Conservation (phyloP, 192 early-diverging fungal species). For the Cladochytrium replicatum region DNA sequence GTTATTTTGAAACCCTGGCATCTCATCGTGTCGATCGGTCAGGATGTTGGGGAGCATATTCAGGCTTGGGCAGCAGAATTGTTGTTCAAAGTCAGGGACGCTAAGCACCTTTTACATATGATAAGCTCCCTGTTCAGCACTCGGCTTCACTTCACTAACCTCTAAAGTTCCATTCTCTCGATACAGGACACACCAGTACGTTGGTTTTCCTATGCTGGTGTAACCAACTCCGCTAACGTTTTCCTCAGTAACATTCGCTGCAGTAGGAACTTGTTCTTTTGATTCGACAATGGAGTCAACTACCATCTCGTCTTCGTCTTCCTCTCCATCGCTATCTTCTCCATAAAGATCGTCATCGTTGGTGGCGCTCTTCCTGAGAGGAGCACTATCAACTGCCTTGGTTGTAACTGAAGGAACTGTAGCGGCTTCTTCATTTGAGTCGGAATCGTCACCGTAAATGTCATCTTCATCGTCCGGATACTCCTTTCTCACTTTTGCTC, state of each 20-base stretch:
- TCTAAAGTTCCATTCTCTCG: slow-evolving; percentile 53
- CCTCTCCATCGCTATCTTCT: slow-evolving; percentile 11
- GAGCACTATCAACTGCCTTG: too few species aligned
- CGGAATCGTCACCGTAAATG: slow-evolving; percentile 29
- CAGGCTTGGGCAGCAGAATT: slow-evolving; percentile 49
- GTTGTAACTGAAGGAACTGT: too few species aligned
- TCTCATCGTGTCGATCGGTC: slow-evolving; percentile 34
- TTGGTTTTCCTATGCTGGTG: slow-evolving; percentile 18
- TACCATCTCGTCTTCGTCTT: not conserved
- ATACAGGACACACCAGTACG: slow-evolving; percentile 61
- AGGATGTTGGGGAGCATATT: slow-evolving; percentile 46
- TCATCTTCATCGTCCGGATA: slow-evolving; percentile 11
- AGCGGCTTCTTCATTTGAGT: too few species aligned
- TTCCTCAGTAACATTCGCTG: slow-evolving; percentile 14
- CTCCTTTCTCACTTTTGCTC: not conserved
- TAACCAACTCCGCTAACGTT: slow-evolving; percentile 11
- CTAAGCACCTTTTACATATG: slow-evolving; percentile 32
- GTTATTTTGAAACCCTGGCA: too few species aligned
- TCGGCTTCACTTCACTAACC: slow-evolving; percentile 19
- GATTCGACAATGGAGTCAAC: too few species aligned
- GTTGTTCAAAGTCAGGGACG: slow-evolving; percentile 21
- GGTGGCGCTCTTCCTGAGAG: too few species aligned
- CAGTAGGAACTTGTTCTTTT: slow-evolving; percentile 33
- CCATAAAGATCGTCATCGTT: slow-evolving; percentile 45
- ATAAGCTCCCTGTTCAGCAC: not conserved